Evolutionary conservation across 2,329 filamentous ascomycete genomes (phyloP).

Genomic region (Ramichloridium luteum): DNA sequence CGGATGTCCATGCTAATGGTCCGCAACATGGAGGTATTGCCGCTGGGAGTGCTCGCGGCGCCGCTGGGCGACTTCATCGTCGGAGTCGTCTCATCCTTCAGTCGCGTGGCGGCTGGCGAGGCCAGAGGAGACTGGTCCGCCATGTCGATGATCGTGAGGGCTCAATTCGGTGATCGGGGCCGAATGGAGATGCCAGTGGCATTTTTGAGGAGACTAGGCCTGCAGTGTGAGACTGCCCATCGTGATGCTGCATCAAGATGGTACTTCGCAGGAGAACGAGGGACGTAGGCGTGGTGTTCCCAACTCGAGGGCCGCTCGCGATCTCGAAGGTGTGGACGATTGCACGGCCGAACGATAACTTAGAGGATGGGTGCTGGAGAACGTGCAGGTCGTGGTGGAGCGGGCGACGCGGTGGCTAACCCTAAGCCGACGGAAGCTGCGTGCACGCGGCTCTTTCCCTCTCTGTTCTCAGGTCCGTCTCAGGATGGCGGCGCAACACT

Average conservation of each 20-base stretch:
- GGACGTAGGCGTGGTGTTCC: constrained; percentile 1
- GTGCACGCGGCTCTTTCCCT: too few relatives aligned
- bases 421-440: too few relatives aligned
- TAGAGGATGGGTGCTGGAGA: background rate
- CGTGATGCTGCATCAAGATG: constrained; percentile 9
- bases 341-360: background rate
- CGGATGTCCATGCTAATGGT: constrained; percentile 79
- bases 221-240: constrained; percentile 10
- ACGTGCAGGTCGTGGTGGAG: constrained; percentile 1
- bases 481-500: too few relatives aligned
- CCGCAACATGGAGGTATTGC: constrained; percentile 37
- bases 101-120: constrained; percentile 32
- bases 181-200: background rate
- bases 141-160: constrained; percentile 6
- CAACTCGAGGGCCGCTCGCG: background rate
- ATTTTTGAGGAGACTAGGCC: constrained; percentile 9
- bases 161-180: background rate
- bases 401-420: too few relatives aligned
- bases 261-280: too few relatives aligned
- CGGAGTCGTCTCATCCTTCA: constrained; percentile 32
- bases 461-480: too few relatives aligned
- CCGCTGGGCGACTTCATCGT: too few relatives aligned
- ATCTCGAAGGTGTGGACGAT: background rate
- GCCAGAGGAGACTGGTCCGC: constrained; percentile 24
- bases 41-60: constrained; percentile 16